These are phyloP conservation scores for Claviceps maximensis DNA, from an alignment of 2,329 filamentous ascomycete species.

Conservation along the genomic window DNA sequence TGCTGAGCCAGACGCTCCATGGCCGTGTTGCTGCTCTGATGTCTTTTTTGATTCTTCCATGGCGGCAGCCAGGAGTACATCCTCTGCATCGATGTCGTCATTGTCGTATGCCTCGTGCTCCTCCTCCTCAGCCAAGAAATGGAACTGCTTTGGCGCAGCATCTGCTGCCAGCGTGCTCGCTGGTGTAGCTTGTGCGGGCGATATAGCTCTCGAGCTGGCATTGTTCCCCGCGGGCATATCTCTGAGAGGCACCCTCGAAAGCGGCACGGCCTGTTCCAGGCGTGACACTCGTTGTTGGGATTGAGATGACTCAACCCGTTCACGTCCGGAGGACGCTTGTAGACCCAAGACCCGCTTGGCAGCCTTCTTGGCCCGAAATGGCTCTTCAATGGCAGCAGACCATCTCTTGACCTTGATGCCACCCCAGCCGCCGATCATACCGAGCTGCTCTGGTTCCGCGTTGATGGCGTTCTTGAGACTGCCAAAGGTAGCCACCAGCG, in stretches of 20 bases:
- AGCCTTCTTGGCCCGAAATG: constrained; percentile 64
- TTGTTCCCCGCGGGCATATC: constrained; percentile 20
- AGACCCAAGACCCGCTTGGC: constrained; percentile 30
- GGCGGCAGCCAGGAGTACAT: constrained; percentile 28
- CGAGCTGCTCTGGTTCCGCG: constrained; percentile 73
- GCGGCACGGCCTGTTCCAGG: constrained; percentile 26
- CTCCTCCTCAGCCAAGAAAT: constrained; percentile 24
- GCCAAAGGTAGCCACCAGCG: constrained; percentile 83
- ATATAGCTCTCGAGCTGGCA: constrained; percentile 2
- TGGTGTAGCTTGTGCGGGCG: constrained; percentile 3
- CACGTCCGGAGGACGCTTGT: constrained; percentile 11
- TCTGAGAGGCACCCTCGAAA: constrained; percentile 27
- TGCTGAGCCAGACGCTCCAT: constrained; percentile 7
- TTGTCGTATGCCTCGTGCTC: constrained; percentile 22
- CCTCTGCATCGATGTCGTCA: constrained; percentile 33
- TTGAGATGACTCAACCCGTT: not conserved
- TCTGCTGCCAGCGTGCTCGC: not conserved
- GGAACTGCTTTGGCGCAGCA: constrained; percentile 20
- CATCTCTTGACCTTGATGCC: constrained; percentile 87
- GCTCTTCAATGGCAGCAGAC: constrained; percentile 69
- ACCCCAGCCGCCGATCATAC: constrained; percentile 81
- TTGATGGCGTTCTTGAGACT: constrained; percentile 79
- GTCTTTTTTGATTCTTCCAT: constrained; percentile 33
- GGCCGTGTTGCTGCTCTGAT: constrained; percentile 17
- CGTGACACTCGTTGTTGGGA: constrained; percentile 12